Conservation (phyloP, 768 basidiomycete genomes). For the Tricholoma flavovirens region DNA sequence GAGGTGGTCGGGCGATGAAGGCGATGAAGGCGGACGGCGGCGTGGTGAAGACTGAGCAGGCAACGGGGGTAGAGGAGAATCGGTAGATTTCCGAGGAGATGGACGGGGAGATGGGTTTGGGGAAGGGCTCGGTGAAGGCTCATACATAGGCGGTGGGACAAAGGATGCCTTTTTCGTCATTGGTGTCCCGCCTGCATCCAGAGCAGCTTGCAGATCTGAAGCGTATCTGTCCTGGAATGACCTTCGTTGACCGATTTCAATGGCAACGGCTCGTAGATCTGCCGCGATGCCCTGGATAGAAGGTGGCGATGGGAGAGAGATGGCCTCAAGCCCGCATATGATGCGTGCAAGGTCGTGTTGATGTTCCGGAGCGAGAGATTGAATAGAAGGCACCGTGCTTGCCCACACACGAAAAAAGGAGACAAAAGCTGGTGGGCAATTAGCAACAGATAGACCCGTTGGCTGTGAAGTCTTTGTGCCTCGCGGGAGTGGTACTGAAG, state of each 20-base stretch:
- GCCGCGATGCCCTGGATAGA: slow-evolving; percentile 61
- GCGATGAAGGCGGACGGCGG: slow-evolving; percentile 18
- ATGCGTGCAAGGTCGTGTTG: slow-evolving; percentile 81
- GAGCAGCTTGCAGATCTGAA: slow-evolving; percentile 67
- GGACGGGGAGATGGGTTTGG: slow-evolving; percentile 17
- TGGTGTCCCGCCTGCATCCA: slow-evolving; percentile 53
- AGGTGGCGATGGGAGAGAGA: slow-evolving; percentile 35
- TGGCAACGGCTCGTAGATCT: slow-evolving; percentile 78
- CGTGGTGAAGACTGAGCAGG: slow-evolving; percentile 13
- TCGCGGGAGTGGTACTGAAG: slow-evolving; percentile 75
- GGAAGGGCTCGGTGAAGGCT: slow-evolving; percentile 24
- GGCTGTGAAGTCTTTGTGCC: slow-evolving; percentile 40
- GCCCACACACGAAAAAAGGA: slow-evolving; percentile 75
- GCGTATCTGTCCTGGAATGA: slow-evolving; percentile 81
- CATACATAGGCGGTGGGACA: slow-evolving; percentile 67
- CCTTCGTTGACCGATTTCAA: slow-evolving; percentile 80
- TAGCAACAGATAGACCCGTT: slow-evolving; percentile 53
- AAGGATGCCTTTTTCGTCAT: slow-evolving; percentile 51
- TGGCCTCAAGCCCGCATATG: slow-evolving; percentile 59
- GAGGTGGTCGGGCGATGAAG: slow-evolving; percentile 22
- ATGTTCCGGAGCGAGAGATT: slow-evolving; percentile 51
- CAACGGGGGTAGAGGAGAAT: slow-evolving; percentile 8
- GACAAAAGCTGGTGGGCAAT: slow-evolving; percentile 66
- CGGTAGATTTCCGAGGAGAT: slow-evolving; percentile 14
- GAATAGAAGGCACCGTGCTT: slow-evolving; percentile 56